phyloP scores from a whole-genome alignment of 2,329 filamentous ascomycete species.

The Cladophialophora bantiana region DNA sequence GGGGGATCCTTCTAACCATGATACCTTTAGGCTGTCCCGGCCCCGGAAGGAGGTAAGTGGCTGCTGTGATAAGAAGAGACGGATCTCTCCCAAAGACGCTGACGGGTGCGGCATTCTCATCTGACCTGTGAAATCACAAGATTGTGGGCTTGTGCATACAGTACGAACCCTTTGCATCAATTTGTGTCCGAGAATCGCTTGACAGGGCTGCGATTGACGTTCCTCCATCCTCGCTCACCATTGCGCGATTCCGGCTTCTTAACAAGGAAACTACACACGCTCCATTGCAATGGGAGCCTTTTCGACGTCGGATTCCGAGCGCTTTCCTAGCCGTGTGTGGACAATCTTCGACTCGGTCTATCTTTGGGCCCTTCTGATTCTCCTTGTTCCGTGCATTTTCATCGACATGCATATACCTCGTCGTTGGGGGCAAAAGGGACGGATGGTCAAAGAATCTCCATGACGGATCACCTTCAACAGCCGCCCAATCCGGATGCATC shows the following conservation, averaged over 20 bases:
- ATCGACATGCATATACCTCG: slow-evolving; percentile 5
- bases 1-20: too few species aligned
- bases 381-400: background rate
- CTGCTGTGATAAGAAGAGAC: too few species aligned
- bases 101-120: too few species aligned
- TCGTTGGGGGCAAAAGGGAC: background rate
- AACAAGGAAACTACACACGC: background rate
- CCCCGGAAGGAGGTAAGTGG: too few species aligned
- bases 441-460: background rate
- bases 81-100: too few species aligned
- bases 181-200: too few species aligned
- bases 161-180: too few species aligned
- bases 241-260: background rate
- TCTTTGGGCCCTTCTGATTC: background rate
- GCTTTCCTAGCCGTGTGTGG: background rate
- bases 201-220: background rate
- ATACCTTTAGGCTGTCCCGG: too few species aligned
- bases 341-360: background rate
- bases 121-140: too few species aligned
- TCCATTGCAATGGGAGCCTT: background rate
- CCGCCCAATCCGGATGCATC: too few species aligned
- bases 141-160: too few species aligned
- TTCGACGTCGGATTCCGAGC: background rate
- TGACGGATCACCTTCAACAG: too few species aligned
- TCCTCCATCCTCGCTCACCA: background rate